These are phyloP conservation scores for Halophytophthora batemanensis DNA, from an alignment of 352 stramenopile genomes.

Conservation along the genomic window DNA sequence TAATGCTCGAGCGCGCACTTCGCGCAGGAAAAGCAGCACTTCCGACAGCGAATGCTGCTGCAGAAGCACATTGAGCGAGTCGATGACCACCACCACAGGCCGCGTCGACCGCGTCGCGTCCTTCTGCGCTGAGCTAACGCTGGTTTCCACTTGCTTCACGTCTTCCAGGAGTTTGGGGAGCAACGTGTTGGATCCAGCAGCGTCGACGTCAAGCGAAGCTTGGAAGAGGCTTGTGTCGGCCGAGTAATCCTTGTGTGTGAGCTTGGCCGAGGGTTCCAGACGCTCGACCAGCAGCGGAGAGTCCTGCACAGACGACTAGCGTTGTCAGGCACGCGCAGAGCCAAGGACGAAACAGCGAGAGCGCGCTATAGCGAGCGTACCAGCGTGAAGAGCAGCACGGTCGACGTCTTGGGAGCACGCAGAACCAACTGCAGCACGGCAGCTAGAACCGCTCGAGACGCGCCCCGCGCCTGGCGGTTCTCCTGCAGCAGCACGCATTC, in stretches of 20 bases:
- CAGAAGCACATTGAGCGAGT: conserved; percentile 65
- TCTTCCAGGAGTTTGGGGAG: conserved; percentile 25
- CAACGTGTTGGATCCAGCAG: conserved; percentile 4
- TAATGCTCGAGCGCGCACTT: conserved; percentile 23
- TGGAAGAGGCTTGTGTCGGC: conserved; percentile 25
- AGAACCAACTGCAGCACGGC: conserved; percentile 31
- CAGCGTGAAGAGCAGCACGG: conserved; percentile 36
- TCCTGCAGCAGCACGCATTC: conserved; percentile 70
- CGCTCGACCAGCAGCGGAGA: conserved; percentile 13
- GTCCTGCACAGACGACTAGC: conserved; percentile 20
- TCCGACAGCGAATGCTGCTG: conserved; percentile 40
- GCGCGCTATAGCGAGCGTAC: conserved; percentile 6
- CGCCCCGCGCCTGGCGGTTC: conserved; percentile 42
- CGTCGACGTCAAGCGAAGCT: conserved; percentile 1
- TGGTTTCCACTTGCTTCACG: conserved; percentile 21
- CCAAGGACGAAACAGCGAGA: not conserved
- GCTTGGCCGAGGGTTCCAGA: conserved; percentile 25
- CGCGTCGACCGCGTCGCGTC: conserved; percentile 11
- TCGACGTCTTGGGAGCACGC: conserved; percentile 27
- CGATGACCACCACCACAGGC: conserved; percentile 54
- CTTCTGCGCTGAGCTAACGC: not conserved
- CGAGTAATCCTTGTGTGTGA: conserved; percentile 45
- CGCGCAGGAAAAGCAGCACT: conserved; percentile 42
- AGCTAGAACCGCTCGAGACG: conserved; percentile 52
- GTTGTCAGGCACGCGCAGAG: not conserved